Percentiles rank a stretch among this genome's conserved stretches.
Evolutionary conservation across 805 yeast genomes (phyloP).

Genomic region (Metschnikowia cerradonensis): DNA sequence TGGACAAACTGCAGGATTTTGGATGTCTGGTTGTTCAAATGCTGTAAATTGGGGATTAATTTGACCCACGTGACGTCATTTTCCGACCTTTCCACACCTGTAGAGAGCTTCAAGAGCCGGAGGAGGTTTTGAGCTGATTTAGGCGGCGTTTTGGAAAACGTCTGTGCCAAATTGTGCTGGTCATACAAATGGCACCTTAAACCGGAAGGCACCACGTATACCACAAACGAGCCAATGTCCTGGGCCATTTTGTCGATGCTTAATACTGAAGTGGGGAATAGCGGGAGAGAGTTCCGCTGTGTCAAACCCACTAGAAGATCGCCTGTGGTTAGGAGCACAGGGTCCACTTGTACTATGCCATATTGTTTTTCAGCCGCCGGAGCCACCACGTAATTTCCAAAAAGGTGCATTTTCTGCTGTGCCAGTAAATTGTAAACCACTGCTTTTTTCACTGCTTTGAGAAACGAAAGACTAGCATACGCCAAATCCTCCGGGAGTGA

Average conservation of each 20-base stretch:
- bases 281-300: slow-evolving; percentile 21
- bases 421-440: slow-evolving; percentile 31
- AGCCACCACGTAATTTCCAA: slow-evolving; percentile 33
- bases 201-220: slow-evolving; percentile 41
- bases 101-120: slow-evolving; percentile 32
- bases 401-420: slow-evolving; percentile 23
- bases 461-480: slow-evolving; percentile 33
- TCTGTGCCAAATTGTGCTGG: slow-evolving; percentile 17
- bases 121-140: slow-evolving; percentile 24
- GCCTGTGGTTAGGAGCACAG: slow-evolving; percentile 35
- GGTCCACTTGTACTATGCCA: slow-evolving; percentile 34
- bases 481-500: slow-evolving; percentile 25
- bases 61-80: slow-evolving; percentile 53
- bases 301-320: slow-evolving; percentile 33
- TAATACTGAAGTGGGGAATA: slow-evolving; percentile 26
- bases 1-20: slow-evolving; percentile 54
- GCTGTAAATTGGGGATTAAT: slow-evolving; percentile 62
- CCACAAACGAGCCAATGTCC: slow-evolving; percentile 24
- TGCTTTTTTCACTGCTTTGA: slow-evolving; percentile 39
- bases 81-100: slow-evolving; percentile 23
- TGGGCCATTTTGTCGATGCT: slow-evolving; percentile 11
- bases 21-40: slow-evolving; percentile 66
- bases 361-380: slow-evolving; percentile 11
- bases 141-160: slow-evolving; percentile 25
- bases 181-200: slow-evolving; percentile 41